phyloP scores from a whole-genome alignment of 2,329 filamentous ascomycete genomes.

The Ceratocystis ficicola region DNA sequence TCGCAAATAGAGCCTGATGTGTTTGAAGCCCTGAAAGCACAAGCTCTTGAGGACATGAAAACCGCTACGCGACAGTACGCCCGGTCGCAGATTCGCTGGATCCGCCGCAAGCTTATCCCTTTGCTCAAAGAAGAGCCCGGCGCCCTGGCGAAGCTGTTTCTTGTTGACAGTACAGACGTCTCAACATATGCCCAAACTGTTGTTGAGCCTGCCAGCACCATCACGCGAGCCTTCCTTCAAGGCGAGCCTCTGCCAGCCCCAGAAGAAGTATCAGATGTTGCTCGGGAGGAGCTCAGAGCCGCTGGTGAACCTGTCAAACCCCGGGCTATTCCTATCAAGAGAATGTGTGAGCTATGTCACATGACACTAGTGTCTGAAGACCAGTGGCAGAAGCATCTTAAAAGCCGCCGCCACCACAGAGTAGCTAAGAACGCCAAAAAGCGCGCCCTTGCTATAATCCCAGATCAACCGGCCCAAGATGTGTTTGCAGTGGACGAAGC shows the following conservation, averaged over 20 bases:
- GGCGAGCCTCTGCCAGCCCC: conserved; percentile 43
- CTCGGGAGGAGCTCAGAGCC: conserved; percentile 39
- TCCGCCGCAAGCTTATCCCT: conserved; percentile 66
- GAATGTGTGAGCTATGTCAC: conserved; percentile 62
- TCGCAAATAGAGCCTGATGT: conserved; percentile 26
- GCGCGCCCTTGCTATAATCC: conserved; percentile 30
- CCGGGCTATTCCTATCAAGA: conserved; percentile 44
- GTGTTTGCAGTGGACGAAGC: neutral
- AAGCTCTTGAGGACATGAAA: conserved; percentile 64
- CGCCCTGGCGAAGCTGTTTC: conserved; percentile 50
- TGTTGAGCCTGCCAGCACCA: conserved; percentile 46
- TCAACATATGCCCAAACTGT: conserved; percentile 52
- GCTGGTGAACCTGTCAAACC: conserved; percentile 32
- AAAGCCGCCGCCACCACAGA: conserved; percentile 30
- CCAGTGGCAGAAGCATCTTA: conserved; percentile 33
- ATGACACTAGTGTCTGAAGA: conserved; percentile 47
- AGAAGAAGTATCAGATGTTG: conserved; percentile 36
- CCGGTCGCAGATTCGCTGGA: conserved; percentile 74
- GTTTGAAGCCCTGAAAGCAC: conserved; percentile 43
- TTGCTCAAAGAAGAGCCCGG: conserved; percentile 46
- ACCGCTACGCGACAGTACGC: conserved; percentile 79
- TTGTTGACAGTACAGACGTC: conserved; percentile 69
- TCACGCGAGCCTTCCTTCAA: conserved; percentile 53
- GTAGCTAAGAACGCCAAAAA: conserved; percentile 30
- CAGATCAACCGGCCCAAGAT: conserved; percentile 10